These are phyloP conservation scores for Sanghuangporus weigelae DNA, from an alignment of 1,284 basidiomycete species.

Conservation along the genomic window DNA sequence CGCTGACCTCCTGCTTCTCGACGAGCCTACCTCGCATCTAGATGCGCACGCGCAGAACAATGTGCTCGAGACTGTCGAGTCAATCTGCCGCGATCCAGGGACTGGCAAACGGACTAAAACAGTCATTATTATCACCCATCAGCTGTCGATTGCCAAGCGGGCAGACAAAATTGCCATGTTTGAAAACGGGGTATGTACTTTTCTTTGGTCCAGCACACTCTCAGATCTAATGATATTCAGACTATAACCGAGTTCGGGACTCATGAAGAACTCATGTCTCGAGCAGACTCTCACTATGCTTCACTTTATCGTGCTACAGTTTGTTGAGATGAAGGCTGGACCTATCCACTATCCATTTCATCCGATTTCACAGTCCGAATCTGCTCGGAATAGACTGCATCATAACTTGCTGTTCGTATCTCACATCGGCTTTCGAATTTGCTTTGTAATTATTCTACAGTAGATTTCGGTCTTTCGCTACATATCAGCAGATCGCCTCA, in stretches of 20 bases:
- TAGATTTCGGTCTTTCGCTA: not conserved
- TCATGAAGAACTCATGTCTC: conserved; percentile 64
- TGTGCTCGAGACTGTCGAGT: conserved; percentile 68
- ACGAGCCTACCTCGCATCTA: conserved; percentile 79
- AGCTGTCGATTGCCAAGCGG: conserved; percentile 70
- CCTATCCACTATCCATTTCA: not conserved
- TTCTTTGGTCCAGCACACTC: conserved; percentile 17
- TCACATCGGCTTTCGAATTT: not conserved
- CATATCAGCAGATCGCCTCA: not conserved
- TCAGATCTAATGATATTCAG: conserved; percentile 32
- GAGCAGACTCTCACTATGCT: conserved; percentile 56
- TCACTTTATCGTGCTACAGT: conserved; percentile 65
- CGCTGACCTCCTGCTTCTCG: conserved; percentile 75
- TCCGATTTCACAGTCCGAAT: not conserved
- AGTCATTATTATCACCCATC: conserved; percentile 80
- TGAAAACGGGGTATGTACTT: conserved; percentile 63
- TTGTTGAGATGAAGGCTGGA: conserved; percentile 25
- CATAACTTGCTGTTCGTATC: not conserved
- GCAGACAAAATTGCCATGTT: conserved; percentile 85
- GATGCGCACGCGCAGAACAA: conserved; percentile 77
- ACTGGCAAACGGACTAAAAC: conserved; percentile 56
- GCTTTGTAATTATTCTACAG: not conserved
- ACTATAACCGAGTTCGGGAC: conserved; percentile 76
- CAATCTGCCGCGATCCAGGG: conserved; percentile 48
- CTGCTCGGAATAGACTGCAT: not conserved